phyloP scores from a whole-genome alignment of 108 stramenopile genomes.

The Epithemia pelagica region DNA sequence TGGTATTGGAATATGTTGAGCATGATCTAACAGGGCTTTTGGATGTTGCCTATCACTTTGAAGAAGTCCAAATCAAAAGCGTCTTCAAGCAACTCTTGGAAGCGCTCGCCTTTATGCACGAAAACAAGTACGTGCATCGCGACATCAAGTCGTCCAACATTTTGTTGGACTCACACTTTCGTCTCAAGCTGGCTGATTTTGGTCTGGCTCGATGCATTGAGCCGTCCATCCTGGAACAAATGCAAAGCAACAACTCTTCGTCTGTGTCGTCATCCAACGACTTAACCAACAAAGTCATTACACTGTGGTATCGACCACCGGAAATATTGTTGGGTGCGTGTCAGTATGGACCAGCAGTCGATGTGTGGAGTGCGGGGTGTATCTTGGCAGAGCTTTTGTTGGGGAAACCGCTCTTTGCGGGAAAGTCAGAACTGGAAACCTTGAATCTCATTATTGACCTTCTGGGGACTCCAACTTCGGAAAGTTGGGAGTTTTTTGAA shows the following conservation, averaged over 20 bases:
- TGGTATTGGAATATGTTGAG: constrained; percentile 75
- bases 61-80: constrained; percentile 63
- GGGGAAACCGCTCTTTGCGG: constrained; percentile 90
- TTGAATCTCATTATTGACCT: constrained; percentile 74
- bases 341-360: constrained; percentile 75
- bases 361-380: constrained; percentile 97
- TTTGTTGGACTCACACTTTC: constrained; percentile 69
- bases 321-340: constrained; percentile 85
- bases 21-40: constrained; percentile 79
- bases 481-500: constrained; percentile 65
- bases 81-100: constrained; percentile 65
- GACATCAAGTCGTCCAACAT: constrained; percentile 90
- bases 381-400: constrained; percentile 90
- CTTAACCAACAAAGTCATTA: constrained; percentile 77
- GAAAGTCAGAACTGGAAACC: constrained; percentile 90
- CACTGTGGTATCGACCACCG: constrained; percentile 89
- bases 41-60: constrained; percentile 72
- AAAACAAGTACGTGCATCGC: constrained; percentile 61
- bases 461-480: constrained; percentile 64
- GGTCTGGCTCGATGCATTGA: constrained; percentile 71
- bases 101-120: constrained; percentile 74
- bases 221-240: constrained; percentile 47
- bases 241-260: constrained; percentile 28
- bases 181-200: constrained; percentile 88
- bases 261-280: constrained; percentile 20